Evolutionary conservation across 345 rosid species (phyloP), one percentile per base, ranked within the genome.

Genomic region (Atalantia buxifolia): DNA sequence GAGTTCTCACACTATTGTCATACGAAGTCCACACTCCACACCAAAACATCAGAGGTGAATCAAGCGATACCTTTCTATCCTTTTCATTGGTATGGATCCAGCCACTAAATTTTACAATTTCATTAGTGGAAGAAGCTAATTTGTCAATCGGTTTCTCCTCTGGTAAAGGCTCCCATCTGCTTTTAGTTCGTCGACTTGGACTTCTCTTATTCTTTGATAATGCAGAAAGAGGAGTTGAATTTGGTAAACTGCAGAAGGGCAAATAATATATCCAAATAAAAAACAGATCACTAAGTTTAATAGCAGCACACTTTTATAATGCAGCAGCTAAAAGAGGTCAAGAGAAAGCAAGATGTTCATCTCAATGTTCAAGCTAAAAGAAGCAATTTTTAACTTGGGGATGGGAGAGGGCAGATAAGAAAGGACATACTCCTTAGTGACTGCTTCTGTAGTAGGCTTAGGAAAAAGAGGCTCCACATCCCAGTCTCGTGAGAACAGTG

Each of bases 141-240:
- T 86, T 90, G 57, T 87, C 92, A 78, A 81, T 80, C 12, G 81
- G 74, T 79, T 92, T 94, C 81, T 85, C 89, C 84, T 90, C 98
- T 36, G 80, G 87, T 77, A 97, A 73, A 74, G 99, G 99, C 90
- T 94, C 99, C 99, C 99, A 97, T 84, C 99, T 89, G 79, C 99
- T 95, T 85, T 95, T 95, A 72, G 92, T 67, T 81, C 96, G 88
- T 84, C 88, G 88, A 66, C 85, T 80, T 73, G 97, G 96, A 81
- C 97, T 94, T 83, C 83, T 92, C 79, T 79, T 85, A 66, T 76
- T 84, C 75, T 81, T 84, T 59, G 86, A 80, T 74, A 83, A 79
- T 9, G 87, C 48, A 80, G 85, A 82, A 69, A 79, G 64, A 72
- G 79, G 77, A 50, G 76, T 70, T 61, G 93, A 81, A 81, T 75